Conservation (phyloP, 2,329 filamentous ascomycete genomes). For the Fusarium sp. region DNA sequence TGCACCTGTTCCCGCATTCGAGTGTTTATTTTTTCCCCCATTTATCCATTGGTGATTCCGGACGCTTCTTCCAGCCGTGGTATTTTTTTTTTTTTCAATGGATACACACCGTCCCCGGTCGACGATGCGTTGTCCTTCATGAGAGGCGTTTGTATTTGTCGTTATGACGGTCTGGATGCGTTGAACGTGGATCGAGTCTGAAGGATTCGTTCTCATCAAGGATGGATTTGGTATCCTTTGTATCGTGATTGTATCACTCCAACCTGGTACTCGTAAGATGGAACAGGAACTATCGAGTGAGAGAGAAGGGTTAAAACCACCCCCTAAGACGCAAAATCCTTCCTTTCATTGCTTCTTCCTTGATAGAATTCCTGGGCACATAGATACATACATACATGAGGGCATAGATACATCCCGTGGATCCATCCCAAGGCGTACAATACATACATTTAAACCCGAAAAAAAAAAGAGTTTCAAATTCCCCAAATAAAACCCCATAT, state of each 20-base stretch:
- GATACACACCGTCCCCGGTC: background rate
- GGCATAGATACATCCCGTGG: conserved; percentile 16
- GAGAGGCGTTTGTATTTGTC: background rate
- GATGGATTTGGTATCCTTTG: background rate
- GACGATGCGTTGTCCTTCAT: conserved; percentile 4
- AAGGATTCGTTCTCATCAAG: background rate
- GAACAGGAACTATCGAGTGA: background rate
- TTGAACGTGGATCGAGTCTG: background rate
- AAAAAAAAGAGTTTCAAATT: conserved; percentile 1
- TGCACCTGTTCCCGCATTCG: conserved; percentile 1
- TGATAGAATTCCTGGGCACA: conserved; percentile 18
- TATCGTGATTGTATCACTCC: background rate
- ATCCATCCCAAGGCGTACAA: conserved; percentile 4
- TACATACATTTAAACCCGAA: conserved; percentile 8
- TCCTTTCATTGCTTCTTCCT: background rate
- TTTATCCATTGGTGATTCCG: conserved; percentile 1
- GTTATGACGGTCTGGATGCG: background rate
- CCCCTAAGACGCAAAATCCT: background rate
- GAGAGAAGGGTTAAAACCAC: background rate
- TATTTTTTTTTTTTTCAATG: background rate
- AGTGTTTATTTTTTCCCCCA: background rate
- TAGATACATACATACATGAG: conserved; percentile 12
- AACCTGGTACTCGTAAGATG: background rate
- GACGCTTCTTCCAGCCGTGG: background rate
- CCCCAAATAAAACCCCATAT: conserved; percentile 12